phyloP scores from a whole-genome alignment of 352 stramenopile species.

The Globisporangium carolinianum region DNA sequence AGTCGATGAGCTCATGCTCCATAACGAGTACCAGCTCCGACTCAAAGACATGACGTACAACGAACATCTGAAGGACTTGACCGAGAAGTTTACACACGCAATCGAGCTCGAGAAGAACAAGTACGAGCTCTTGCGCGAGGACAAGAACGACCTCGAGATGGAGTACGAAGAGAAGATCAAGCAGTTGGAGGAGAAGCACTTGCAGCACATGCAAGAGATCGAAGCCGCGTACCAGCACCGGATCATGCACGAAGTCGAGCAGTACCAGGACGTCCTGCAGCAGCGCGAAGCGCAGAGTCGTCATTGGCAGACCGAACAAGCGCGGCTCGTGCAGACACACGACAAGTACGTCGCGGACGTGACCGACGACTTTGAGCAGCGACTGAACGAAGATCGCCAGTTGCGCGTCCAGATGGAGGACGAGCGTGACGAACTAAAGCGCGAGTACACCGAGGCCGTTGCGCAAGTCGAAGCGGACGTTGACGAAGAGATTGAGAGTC shows the following conservation, averaged over 20 bases:
- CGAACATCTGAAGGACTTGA: slow-evolving; percentile 92
- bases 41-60: slow-evolving; percentile 95
- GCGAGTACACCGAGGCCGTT: slow-evolving; percentile 74
- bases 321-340: slow-evolving; percentile 51
- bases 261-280: slow-evolving; percentile 82
- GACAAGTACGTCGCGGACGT: slow-evolving; percentile 86
- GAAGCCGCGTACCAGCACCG: slow-evolving; percentile 89
- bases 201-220: slow-evolving; percentile 87
- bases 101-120: slow-evolving; percentile 91
- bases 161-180: slow-evolving; percentile 90
- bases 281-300: slow-evolving; percentile 80
- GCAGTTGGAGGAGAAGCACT: slow-evolving; percentile 88
- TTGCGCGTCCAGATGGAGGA: slow-evolving; percentile 77
- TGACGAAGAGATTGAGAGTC: slow-evolving; percentile 90
- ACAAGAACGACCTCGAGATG: slow-evolving; percentile 91
- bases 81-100: slow-evolving; percentile 91
- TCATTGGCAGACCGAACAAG: slow-evolving; percentile 67
- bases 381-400: slow-evolving; percentile 83
- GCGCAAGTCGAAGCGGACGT: slow-evolving; percentile 89
- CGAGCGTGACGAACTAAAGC: slow-evolving; percentile 77
- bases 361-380: slow-evolving; percentile 88
- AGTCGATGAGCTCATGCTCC: slow-evolving; percentile 90
- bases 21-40: slow-evolving; percentile 94
- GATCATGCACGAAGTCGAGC: slow-evolving; percentile 92
- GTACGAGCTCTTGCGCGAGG: slow-evolving; percentile 84